Evolutionary conservation across 2,329 filamentous ascomycete species (phyloP).

Genomic region (Penicillium sp.): DNA sequence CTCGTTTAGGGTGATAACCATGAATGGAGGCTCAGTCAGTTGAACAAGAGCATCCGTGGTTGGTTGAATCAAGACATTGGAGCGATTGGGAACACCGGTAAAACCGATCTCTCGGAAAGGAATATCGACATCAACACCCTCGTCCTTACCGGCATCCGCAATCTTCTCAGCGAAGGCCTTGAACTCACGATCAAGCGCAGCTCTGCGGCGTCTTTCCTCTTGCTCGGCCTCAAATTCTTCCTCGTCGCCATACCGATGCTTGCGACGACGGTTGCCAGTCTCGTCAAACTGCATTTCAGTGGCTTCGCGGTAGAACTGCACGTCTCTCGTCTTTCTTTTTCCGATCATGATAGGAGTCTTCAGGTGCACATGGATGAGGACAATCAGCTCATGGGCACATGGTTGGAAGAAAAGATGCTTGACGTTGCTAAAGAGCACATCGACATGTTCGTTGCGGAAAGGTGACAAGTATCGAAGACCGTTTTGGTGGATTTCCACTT

Average conservation of each 20-base stretch:
- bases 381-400: constrained; percentile 90
- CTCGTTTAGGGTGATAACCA: constrained; percentile 90
- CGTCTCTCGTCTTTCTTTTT: constrained; percentile 98
- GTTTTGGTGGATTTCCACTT: constrained; percentile 97
- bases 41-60: constrained; percentile 97
- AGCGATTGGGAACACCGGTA: constrained; percentile 91
- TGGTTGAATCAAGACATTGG: constrained; percentile 90
- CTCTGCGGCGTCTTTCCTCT: constrained; percentile 83
- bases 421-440: constrained; percentile 96
- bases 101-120: constrained; percentile 95
- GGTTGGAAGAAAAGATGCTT: constrained; percentile 99
- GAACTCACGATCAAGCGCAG: constrained; percentile 92
- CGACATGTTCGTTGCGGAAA: constrained; percentile 75
- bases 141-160: constrained; percentile 85
- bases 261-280: constrained; percentile 94
- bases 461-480: constrained; percentile 92
- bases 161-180: constrained; percentile 97
- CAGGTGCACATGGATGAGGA: constrained; percentile 95
- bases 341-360: constrained; percentile 98
- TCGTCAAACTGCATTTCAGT: constrained; percentile 99
- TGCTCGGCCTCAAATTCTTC: constrained; percentile 99
- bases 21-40: constrained; percentile 92
- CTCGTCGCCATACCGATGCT: constrained; percentile 95
- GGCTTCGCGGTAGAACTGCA: constrained; percentile 96
- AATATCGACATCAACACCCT: constrained; percentile 89